Evolutionary conservation across 1,284 basidiomycete species (phyloP).

Genomic region (Leccinum ponderosum): DNA sequence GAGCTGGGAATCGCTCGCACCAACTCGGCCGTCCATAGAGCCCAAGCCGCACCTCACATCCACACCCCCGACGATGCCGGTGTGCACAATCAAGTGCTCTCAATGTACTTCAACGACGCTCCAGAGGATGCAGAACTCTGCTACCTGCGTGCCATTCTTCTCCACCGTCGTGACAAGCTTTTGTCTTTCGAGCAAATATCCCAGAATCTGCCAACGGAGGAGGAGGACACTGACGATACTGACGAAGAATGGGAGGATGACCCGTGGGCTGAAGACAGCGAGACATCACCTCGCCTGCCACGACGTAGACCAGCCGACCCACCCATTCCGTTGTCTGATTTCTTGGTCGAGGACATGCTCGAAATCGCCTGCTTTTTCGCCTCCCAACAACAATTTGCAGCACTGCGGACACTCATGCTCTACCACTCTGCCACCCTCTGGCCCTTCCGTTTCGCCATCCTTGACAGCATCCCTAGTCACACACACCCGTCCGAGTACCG

Average conservation of each 20-base stretch:
- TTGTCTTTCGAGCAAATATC: conserved; percentile 67
- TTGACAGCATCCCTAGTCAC: conserved; percentile 76
- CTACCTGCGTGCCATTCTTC: conserved; percentile 57
- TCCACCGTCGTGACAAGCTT: conserved; percentile 64
- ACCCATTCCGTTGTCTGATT: conserved; percentile 59
- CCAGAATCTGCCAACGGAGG: conserved; percentile 37
- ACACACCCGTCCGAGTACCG: conserved; percentile 60
- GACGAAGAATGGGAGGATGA: conserved; percentile 78
- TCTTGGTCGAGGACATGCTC: conserved; percentile 62
- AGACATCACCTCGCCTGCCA: conserved; percentile 28
- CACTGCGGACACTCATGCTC: conserved; percentile 57
- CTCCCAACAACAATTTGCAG: conserved; percentile 55
- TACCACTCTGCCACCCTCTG: conserved; percentile 61
- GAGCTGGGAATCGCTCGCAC: conserved; percentile 64
- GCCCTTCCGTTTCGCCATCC: conserved; percentile 68
- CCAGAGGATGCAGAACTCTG: conserved; percentile 64
- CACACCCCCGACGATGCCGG: conserved; percentile 10
- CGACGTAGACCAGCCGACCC: conserved; percentile 29
- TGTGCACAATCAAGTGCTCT: conserved; percentile 34
- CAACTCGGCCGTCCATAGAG: conserved; percentile 45
- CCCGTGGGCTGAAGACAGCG: conserved; percentile 67
- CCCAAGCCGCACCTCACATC: conserved; percentile 38
- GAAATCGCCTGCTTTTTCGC: conserved; percentile 67
- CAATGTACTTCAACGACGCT: conserved; percentile 51
- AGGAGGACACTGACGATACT: conserved; percentile 33